A percentile compares a stretch with the other conserved stretches of the same genome.
Conservation (phyloP, 768 basidiomycete species). For the Kwoniella botswanensis region DNA sequence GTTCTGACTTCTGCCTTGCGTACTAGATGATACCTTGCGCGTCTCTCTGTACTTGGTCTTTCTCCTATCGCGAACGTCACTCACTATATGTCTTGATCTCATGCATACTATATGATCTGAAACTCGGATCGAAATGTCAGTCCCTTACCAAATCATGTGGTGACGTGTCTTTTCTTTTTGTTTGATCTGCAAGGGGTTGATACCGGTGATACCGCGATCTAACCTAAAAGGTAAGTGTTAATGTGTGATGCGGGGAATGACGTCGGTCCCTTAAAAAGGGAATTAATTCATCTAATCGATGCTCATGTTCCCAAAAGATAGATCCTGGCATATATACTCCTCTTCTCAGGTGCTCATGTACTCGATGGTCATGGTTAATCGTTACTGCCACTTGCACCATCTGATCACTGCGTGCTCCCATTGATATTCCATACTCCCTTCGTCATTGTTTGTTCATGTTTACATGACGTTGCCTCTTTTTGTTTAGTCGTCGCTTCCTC, state of each 20-base stretch:
- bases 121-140: neutral
- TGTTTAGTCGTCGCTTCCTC: neutral
- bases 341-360: neutral
- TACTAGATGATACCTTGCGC: no score
- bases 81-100: neutral
- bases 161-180: neutral
- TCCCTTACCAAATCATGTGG: neutral
- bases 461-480: neutral
- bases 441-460: neutral
- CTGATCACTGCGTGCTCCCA: neutral
- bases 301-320: neutral
- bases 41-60: no score
- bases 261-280: conserved; percentile 11
- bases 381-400: neutral
- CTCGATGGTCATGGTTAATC: neutral
- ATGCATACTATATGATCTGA: no score
- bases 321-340: no score
- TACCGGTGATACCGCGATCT: conserved; percentile 1
- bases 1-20: neutral
- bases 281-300: neutral
- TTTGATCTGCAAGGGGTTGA: neutral
- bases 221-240: neutral
- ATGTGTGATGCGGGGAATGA: neutral
- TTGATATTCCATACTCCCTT: neutral
- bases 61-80: neutral